Conservation (phyloP, 148 eudicot species). For the Gaultheria prostrata region DNA sequence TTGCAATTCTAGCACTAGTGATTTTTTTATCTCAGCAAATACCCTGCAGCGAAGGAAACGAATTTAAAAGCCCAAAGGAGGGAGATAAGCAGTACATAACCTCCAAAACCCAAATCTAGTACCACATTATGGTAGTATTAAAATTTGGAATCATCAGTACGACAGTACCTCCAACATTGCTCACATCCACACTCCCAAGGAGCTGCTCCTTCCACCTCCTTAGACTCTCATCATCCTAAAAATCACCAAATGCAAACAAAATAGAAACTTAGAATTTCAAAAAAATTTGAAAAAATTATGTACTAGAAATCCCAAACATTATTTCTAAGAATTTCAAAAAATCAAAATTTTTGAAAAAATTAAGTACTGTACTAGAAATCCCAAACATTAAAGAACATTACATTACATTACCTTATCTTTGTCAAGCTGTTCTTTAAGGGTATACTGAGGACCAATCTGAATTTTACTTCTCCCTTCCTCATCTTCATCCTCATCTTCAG, state of each 20-base stretch:
- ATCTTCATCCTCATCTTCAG: constrained; percentile 74
- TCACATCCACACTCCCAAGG: constrained; percentile 68
- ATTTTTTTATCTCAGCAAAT: background rate
- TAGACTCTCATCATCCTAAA: constrained; percentile 87
- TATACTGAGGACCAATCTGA: constrained; percentile 65
- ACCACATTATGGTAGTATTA: background rate
- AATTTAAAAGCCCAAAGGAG: background rate
- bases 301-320: background rate
- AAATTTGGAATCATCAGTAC: background rate
- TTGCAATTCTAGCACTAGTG: background rate
- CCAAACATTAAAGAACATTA: background rate
- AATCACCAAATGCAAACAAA: constrained; percentile 14
- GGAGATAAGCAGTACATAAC: background rate
- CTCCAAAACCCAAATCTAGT: constrained; percentile 10
- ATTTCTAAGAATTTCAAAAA: background rate
- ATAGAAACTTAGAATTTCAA: background rate
- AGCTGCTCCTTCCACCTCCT: constrained; percentile 90
- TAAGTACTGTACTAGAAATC: background rate
- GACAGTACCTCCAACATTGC: constrained; percentile 65
- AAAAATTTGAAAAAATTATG: too few species aligned
- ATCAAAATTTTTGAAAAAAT: too few species aligned
- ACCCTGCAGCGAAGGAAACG: background rate
- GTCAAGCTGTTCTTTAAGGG: constrained; percentile 69
- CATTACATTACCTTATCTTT: constrained; percentile 61
- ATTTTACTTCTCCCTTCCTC: constrained; percentile 34